These are phyloP conservation scores for Penicillium canariense DNA, from an alignment of 495 filamentous ascomycete genomes.

Conservation along the genomic window DNA sequence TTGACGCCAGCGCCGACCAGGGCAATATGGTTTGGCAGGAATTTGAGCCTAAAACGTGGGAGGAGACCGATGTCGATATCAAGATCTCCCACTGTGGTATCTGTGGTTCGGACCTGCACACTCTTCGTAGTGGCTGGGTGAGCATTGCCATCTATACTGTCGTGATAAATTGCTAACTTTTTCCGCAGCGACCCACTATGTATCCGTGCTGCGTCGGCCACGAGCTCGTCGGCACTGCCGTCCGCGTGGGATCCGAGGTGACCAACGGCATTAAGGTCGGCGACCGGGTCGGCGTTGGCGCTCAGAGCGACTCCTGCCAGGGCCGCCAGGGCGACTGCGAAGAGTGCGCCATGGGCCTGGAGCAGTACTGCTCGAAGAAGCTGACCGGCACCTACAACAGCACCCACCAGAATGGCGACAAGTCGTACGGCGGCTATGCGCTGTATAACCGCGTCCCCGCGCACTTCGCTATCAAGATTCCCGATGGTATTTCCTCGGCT, in stretches of 20 bases:
- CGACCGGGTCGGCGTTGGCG: slow-evolving; percentile 88
- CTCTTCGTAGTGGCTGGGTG: slow-evolving; percentile 70
- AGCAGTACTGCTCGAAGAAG: slow-evolving; percentile 65
- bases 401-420: slow-evolving; percentile 49
- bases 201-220: slow-evolving; percentile 80
- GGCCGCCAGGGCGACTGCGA: slow-evolving; percentile 60
- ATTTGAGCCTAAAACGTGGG: slow-evolving; percentile 77
- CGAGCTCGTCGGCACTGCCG: slow-evolving; percentile 77
- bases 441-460: slow-evolving; percentile 68
- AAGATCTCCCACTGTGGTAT: slow-evolving; percentile 46
- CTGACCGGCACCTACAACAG: slow-evolving; percentile 50
- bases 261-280: slow-evolving; percentile 66
- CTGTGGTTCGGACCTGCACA: slow-evolving; percentile 65
- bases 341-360: slow-evolving; percentile 60
- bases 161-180: not conserved
- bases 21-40: slow-evolving; percentile 77
- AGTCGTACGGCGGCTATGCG: slow-evolving; percentile 68
- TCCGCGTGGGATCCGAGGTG: slow-evolving; percentile 69
- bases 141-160: slow-evolving; percentile 15
- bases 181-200: slow-evolving; percentile 42
- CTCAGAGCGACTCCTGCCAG: slow-evolving; percentile 71
- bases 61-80: slow-evolving; percentile 70
- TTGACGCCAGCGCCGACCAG: slow-evolving; percentile 52
- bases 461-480: slow-evolving; percentile 79
- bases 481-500: slow-evolving; percentile 55